Base-by-base conservation (phyloP, 176 grass and related monocot genomes). In the Eleusine coracana region DNA sequence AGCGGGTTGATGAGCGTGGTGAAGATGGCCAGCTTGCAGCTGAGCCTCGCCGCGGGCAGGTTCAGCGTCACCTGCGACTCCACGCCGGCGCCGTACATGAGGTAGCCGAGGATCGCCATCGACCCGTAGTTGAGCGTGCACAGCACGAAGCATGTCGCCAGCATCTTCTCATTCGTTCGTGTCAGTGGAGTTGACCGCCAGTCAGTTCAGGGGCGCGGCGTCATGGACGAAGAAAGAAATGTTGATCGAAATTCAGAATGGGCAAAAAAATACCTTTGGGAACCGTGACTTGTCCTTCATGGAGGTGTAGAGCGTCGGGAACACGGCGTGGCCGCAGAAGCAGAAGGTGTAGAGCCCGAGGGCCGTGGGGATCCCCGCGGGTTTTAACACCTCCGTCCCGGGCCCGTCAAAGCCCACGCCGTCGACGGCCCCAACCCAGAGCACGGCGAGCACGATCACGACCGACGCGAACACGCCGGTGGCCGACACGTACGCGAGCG, bases 101-200 rank as follows among this genome's bases (percentile, higher is more conserved):
- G 89, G 87, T 97, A 97, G 29, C 91, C 94, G 0, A 97, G 73
- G 17, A 93, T 62, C 2, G 91, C 94, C 91, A 89, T 89, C 37
- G 74, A 85, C 3, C 73, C 89, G 34, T 91, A 91, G 82, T 90
- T 95, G 74, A 90, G 69, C 29, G 73, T 92, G 87, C 90, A 90
- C 11, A 86, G 40, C 18, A 71, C 25, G 55, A 95, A 95, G 70
- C 90, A 88, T 17, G 90, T 69, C 59, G 66, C 74, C 1, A 92
- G 72, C 78, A 95, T 86, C 93, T 95, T 54, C 16, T 67, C 40
- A 20, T 20, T 20, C 1, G 2, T 56, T 46, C 44, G 44, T 46
- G 44, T 12, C 44, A n/a, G 41, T 38, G n/a, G 66, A 31, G 14
- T 41, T 39, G 10, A 41, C 49, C 31, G 10, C 54, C 17, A 21